Evolutionary conservation across 1,284 basidiomycete species (phyloP).

Genomic region (Leccinum subspadiceum): DNA sequence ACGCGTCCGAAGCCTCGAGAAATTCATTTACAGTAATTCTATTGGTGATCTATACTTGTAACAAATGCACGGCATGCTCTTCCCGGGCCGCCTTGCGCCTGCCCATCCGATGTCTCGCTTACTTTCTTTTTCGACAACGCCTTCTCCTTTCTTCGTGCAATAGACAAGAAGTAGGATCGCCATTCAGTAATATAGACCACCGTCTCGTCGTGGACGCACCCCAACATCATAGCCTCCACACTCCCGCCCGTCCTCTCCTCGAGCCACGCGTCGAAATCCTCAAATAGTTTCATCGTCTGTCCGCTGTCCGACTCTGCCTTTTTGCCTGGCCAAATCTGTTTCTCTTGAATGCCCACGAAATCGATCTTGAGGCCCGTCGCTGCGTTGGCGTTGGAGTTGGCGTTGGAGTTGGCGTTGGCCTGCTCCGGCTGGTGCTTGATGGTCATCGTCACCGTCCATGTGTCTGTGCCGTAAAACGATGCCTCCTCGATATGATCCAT

Average conservation of each 20-base stretch:
- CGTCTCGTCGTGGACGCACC: constrained; percentile 63
- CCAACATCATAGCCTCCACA: constrained; percentile 41
- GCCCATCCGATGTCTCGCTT: background rate
- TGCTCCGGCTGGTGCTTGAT: constrained; percentile 48
- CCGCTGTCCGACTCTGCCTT: constrained; percentile 50
- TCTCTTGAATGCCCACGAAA: constrained; percentile 72
- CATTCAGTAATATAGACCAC: constrained; percentile 28
- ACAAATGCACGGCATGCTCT: background rate
- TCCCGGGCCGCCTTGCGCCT: background rate
- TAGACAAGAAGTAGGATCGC: background rate
- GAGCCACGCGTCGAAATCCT: constrained; percentile 66
- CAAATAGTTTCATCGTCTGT: constrained; percentile 64
- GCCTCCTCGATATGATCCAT: constrained; percentile 90
- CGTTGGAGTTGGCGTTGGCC: background rate
- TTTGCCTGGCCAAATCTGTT: constrained; percentile 79
- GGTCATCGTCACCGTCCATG: constrained; percentile 71
- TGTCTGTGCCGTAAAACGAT: constrained; percentile 75
- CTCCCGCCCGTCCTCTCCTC: constrained; percentile 36
- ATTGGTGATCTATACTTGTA: background rate
- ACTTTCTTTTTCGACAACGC: too few species aligned
- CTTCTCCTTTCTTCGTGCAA: background rate
- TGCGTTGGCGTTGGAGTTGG: background rate
- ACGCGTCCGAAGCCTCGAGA: background rate
- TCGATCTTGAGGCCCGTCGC: constrained; percentile 45
- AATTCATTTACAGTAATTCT: background rate